A percentile compares a stretch with the other conserved stretches of the same genome.
Conservation (phyloP, 345 rosid species). For the Eucalyptus curtisii region DNA sequence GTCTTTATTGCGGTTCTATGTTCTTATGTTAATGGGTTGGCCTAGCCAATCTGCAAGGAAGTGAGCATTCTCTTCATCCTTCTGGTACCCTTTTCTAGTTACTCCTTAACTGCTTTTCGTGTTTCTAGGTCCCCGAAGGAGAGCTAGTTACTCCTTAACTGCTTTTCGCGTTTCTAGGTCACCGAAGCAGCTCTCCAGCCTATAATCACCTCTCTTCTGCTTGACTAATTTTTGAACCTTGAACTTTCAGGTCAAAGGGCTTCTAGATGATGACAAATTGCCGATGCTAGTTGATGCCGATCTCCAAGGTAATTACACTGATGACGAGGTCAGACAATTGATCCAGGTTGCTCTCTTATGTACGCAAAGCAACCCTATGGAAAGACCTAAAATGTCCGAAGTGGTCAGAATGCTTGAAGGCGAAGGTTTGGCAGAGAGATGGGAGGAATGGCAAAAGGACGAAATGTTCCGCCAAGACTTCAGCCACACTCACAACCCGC, state of each 20-base stretch:
- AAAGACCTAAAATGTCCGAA: slow-evolving; percentile 87
- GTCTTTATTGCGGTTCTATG: neutral
- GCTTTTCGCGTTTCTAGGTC: neutral
- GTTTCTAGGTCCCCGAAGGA: neutral
- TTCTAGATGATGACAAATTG: slow-evolving; percentile 62
- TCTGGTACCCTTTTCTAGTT: neutral
- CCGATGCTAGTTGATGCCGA: slow-evolving; percentile 66
- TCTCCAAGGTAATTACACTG: slow-evolving; percentile 43
- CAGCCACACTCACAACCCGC: slow-evolving; percentile 17
- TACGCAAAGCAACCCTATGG: slow-evolving; percentile 66
- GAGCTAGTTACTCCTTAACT: neutral
- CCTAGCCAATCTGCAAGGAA: neutral
- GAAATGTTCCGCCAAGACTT: slow-evolving; percentile 54
- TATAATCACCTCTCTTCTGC: neutral
- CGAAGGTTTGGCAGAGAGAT: slow-evolving; percentile 75
- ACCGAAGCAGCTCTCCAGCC: neutral
- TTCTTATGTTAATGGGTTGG: neutral
- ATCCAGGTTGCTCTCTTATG: slow-evolving; percentile 87
- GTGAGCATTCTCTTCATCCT: neutral
- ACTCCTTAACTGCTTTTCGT: neutral
- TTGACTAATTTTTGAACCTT: neutral
- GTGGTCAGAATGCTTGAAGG: slow-evolving; percentile 98
- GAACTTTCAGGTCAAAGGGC: slow-evolving; percentile 74
- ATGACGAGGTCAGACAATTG: slow-evolving; percentile 62
- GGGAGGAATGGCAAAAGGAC: slow-evolving; percentile 97